Evolutionary conservation across 73 alveolate genomes (phyloP), one percentile per base, ranked within the genome.

Genomic region (Paramecium tetraurelia): DNA sequence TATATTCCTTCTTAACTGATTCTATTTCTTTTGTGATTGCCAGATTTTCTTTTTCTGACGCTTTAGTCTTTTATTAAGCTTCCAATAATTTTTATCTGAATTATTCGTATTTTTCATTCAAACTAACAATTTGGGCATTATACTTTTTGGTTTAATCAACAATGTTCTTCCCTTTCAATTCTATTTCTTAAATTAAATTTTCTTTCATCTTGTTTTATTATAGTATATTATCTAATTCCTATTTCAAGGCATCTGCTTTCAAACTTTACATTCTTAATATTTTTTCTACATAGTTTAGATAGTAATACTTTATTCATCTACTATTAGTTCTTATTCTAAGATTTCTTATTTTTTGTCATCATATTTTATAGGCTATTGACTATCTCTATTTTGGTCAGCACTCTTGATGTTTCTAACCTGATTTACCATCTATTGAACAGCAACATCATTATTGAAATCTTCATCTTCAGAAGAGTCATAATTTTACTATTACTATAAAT

Each of bases 161-260:
- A 20, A 80, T 18, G 14, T 80, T 80, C 16, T 80, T 80, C 44
- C 90, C 90, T 35, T 46, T 80, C 33, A 44, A 80, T 80, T 80
- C 90, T 18, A 80, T 80, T 80, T 80, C 90, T 38, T 10, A 24
- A 11, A 80, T 44, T 43, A 80, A 40, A 80, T 80, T 80, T 80
- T 80, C 90, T 80, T 80, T 80, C 72, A 43, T 41, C 46, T 22
- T 80, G 48, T 80, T 80, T 27, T 41, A 80, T 80, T 40, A 80
- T 5, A 20, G 21, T 21, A 44, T 2, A 22, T 20, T 41, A n/a
- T 80, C 90, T 38, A 22, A 46, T 31, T 80, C 90, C 46, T 80
- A 80, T 80, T 48, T 41, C 20, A 80, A 46, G 21, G 90, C 90
- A 3, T 80, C 90, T 24, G 21, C 31, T 48, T 80, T 80, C 20